Evolutionary conservation across 2,329 filamentous ascomycete species (phyloP), one percentile per base, ranked within the genome.

Genomic region (Cladosporium cucumerinum): DNA sequence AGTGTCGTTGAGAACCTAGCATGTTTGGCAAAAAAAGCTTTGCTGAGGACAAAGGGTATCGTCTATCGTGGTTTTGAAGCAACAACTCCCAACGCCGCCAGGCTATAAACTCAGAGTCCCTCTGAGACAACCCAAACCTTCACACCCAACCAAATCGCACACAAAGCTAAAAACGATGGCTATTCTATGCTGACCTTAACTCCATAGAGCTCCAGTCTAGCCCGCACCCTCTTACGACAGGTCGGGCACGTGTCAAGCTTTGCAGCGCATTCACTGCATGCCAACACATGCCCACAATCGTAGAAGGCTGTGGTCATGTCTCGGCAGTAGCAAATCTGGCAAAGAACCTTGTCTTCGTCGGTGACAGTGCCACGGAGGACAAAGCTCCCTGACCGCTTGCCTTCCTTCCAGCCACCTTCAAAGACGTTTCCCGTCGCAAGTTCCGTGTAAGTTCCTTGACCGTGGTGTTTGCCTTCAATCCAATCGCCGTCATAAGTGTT

Each of bases 381-480:
- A n/a, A 86, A 86, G 68, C 85, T 84, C 61, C 86, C 86, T 68
- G 85, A 83, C 48, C 84, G 82, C 74, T 86, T 86, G 68, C 86
- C 85, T 63, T 85, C 80, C 69, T 83, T 81, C 79, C 86, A 89
- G 23, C 84, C 85, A 28, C 86, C 86, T 16, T 84, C 82, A 68
- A 86, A 88, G 49, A 84, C 84, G 71, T 88, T 87, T 55, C 85
- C 85, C 0, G 84, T 87, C 55, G 81, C 78, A 34, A 79, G 79
- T 69, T 87, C 84, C 34, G 84, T 77, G 65, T 84, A 84, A 1
- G 81, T 85, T 32, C 86, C 86, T 26, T 84, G 81, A 4, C 86
- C 86, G 67, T 87, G 82, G 64, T 86, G 83, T 69, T 84, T 82
- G 69, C 92, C 90, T 67, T 92, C 87, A 39, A 78, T 79, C 74